phyloP scores from a whole-genome alignment of 2,329 filamentous ascomycete genomes.

The Colletotrichum zoysiae region DNA sequence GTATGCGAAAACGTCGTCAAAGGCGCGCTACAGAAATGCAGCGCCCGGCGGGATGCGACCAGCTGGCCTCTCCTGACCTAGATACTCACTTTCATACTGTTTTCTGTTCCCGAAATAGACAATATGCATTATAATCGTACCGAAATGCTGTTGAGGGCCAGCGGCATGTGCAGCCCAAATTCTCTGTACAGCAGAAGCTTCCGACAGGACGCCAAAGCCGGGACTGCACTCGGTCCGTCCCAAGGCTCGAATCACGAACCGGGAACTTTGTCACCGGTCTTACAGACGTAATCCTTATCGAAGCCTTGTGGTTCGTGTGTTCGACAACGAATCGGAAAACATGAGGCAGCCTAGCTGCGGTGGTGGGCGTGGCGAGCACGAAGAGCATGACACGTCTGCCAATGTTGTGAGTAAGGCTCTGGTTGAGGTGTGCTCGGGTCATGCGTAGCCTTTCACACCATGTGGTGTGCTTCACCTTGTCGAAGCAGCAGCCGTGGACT shows the following conservation, averaged over 20 bases:
- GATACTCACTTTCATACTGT: conserved; percentile 22
- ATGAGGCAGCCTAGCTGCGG: neutral
- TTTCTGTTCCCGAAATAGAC: conserved; percentile 36
- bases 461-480: conserved; percentile 13
- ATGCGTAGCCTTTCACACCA: conserved; percentile 13
- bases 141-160: conserved; percentile 3
- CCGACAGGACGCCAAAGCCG: conserved; percentile 9
- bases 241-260: neutral
- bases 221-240: conserved; percentile 16
- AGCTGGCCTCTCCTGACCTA: conserved; percentile 22
- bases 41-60: conserved; percentile 20
- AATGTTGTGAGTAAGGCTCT: neutral
- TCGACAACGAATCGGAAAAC: neutral
- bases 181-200: neutral
- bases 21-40: conserved; percentile 19
- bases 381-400: conserved; percentile 31
- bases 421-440: conserved; percentile 4
- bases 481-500: neutral
- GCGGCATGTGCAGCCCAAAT: neutral
- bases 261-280: conserved; percentile 2
- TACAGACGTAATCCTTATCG: neutral
- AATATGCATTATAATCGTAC: conserved; percentile 13
- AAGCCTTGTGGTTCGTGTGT: conserved; percentile 7
- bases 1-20: conserved; percentile 31
- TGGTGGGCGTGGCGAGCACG: conserved; percentile 16